Evolutionary conservation across 805 yeast species (phyloP), one percentile per base, ranked within the genome.

Genomic region (Lipomyces spencermartinsiae): DNA sequence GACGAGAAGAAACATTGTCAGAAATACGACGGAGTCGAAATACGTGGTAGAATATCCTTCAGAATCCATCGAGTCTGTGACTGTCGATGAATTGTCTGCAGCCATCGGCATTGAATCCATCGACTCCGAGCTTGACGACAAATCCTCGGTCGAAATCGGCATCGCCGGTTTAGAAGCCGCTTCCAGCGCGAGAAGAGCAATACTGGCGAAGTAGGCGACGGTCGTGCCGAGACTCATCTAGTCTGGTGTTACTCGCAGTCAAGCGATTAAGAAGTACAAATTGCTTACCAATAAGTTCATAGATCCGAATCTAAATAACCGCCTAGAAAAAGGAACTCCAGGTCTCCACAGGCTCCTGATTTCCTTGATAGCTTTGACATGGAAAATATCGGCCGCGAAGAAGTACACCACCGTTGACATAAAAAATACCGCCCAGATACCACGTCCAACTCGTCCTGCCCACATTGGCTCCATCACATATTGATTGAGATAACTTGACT

Each of bases 21-120:
- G 80, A 74, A 90, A 90, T 2, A 90, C 91, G 35, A 90, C 94
- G 4, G 93, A 87, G 74, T 90, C 96, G 75, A 90, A 90, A 73
- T 89, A 90, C 0, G 91, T 87, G 3, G 92, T 88, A 16, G 86
- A 82, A 67, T 83, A 82, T 0, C 86, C 89, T 57, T 73, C 78
- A 53, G 67, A 67, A 10, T 73, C 72, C 62, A 62, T 59, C 34
- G 39, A 22, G 29, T n/a, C 54, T n/a, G 54, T 4, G 54, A 10
- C 4, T 22, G 54, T 16, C 12, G 22, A n/a, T n/a, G 54, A 49
- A 12, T 37, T 16, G 54, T 10, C 19, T 4, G 54, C 12, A 22
- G 29, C 16, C 54, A 49, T n/a, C 29, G 29, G 10, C 54, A 19
- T 49, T 10, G 29, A 19, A 16, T 25, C 29, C 29, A 25, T 25